A percentile compares a stretch with the other conserved stretches of the same genome.
Evolutionary conservation across 345 rosid genomes (phyloP).

Genomic region (Hypericum perforatum): DNA sequence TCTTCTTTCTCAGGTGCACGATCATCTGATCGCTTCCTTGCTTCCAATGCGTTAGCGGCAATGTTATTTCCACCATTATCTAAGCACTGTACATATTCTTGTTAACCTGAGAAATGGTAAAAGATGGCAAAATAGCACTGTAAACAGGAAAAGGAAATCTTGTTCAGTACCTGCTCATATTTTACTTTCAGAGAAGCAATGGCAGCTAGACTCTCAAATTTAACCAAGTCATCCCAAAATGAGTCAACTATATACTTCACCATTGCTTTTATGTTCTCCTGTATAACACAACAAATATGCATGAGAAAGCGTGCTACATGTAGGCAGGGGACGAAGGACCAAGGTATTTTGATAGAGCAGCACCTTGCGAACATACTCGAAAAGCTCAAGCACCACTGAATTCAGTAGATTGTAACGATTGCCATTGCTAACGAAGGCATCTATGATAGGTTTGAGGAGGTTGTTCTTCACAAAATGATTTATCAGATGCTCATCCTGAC

Average conservation of each 20-base stretch:
- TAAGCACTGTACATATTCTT: conserved; percentile 47
- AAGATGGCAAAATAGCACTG: conserved; percentile 1
- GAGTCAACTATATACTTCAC: conserved; percentile 68
- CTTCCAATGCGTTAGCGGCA: conserved; percentile 39
- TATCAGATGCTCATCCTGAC: conserved; percentile 81
- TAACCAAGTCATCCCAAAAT: conserved; percentile 69
- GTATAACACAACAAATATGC: conserved; percentile 15
- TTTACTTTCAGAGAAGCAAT: conserved; percentile 57
- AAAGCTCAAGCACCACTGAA: conserved; percentile 83
- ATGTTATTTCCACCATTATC: conserved; percentile 55
- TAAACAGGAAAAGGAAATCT: conserved; percentile 8
- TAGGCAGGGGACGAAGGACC: conserved; percentile 2
- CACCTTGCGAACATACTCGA: conserved; percentile 92
- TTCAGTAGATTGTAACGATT: conserved; percentile 84
- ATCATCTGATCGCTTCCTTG: conserved; percentile 67
- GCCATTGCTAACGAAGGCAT: conserved; percentile 83
- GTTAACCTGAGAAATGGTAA: conserved; percentile 10
- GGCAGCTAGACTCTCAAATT: conserved; percentile 47
- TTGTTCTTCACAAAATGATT: conserved; percentile 74
- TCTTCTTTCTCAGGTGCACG: conserved; percentile 96
- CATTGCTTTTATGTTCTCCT: conserved; percentile 78
- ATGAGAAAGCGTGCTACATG: no score
- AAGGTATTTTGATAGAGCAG: conserved; percentile 8
- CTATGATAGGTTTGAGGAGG: conserved; percentile 73
- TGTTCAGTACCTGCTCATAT: conserved; percentile 54